These are phyloP conservation scores for Hyaloscypha hepaticicola DNA, from an alignment of 495 filamentous ascomycete species.

Conservation along the genomic window DNA sequence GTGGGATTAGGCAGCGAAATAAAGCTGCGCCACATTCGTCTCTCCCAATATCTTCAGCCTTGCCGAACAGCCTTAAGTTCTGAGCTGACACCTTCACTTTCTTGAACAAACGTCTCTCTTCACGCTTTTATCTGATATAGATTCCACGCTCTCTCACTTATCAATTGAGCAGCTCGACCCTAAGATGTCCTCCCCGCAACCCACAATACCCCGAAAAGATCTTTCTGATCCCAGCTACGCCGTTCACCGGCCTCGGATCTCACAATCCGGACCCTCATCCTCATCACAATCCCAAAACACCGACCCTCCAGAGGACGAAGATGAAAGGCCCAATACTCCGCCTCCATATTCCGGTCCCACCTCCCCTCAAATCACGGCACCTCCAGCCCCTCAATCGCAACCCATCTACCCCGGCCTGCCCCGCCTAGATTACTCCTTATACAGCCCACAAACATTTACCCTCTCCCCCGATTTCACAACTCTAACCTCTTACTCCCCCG, in stretches of 20 bases:
- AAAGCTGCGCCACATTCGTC: slow-evolving; percentile 10
- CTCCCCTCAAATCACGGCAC: slow-evolving; percentile 23
- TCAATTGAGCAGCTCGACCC: not conserved
- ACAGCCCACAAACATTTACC: slow-evolving; percentile 46
- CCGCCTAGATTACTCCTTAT: slow-evolving; percentile 49
- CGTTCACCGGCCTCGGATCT: slow-evolving; percentile 19
- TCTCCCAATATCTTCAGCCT: slow-evolving; percentile 4
- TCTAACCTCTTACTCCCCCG: slow-evolving; percentile 42
- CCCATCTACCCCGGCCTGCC: slow-evolving; percentile 43
- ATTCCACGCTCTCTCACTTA: not conserved
- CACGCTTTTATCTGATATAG: not conserved
- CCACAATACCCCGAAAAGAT: slow-evolving; percentile 20
- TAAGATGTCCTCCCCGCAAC: not conserved
- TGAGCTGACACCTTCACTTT: not conserved
- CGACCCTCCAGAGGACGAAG: slow-evolving; percentile 7
- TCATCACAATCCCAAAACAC: not conserved
- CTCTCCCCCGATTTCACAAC: slow-evolving; percentile 47
- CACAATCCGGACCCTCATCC: slow-evolving; percentile 11
- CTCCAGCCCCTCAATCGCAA: slow-evolving; percentile 10
- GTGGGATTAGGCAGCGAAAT: slow-evolving; percentile 9
- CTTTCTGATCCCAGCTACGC: slow-evolving; percentile 21
- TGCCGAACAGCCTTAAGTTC: not conserved
- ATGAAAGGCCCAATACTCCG: slow-evolving; percentile 32
- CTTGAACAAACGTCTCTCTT: not conserved
- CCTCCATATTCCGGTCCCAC: slow-evolving; percentile 49